These are phyloP conservation scores for Chrysosphaeria jannelii DNA, from an alignment of 2,329 filamentous ascomycete species.

Conservation along the genomic window DNA sequence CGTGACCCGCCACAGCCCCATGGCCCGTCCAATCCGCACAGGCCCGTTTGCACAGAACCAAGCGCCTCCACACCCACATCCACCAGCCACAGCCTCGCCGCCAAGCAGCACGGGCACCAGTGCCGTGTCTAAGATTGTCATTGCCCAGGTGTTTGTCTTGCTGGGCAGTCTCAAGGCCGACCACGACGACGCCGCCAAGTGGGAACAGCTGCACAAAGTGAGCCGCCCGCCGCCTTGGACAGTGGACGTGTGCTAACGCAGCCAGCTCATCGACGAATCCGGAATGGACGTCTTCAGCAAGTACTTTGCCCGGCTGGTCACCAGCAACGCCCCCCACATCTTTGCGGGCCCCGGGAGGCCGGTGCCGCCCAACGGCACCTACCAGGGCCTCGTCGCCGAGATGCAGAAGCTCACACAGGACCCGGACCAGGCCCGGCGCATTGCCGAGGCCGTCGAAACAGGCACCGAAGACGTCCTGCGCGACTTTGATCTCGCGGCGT, in stretches of 20 bases:
- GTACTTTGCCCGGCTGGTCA: constrained; percentile 79
- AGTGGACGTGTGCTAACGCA: neutral
- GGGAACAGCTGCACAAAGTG: constrained; percentile 85
- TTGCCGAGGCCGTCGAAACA: constrained; percentile 76
- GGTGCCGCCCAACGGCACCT: constrained; percentile 49
- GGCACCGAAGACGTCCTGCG: constrained; percentile 80
- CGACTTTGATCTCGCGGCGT: constrained; percentile 84
- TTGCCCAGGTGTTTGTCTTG: constrained; percentile 83
- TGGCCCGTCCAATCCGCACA: constrained; percentile 29
- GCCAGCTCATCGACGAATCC: constrained; percentile 77
- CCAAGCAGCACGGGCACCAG: constrained; percentile 26
- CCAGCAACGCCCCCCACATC: constrained; percentile 71
- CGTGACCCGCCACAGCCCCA: no score
- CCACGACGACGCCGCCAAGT: constrained; percentile 60
- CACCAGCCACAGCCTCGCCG: constrained; percentile 22
- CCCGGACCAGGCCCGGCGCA: constrained; percentile 57
- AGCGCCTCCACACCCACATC: constrained; percentile 22
- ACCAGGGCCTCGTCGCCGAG: constrained; percentile 54
- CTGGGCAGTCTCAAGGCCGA: constrained; percentile 88
- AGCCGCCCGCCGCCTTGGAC: constrained; percentile 6
- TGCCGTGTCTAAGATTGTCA: constrained; percentile 70
- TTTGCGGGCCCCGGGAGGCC: constrained; percentile 53
- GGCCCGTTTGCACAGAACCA: constrained; percentile 33
- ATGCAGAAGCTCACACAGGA: constrained; percentile 64
- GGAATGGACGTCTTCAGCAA: constrained; percentile 97